These are phyloP conservation scores for Xerocomus brunneocitrinus DNA, from an alignment of 768 basidiomycete species.

Conservation along the genomic window DNA sequence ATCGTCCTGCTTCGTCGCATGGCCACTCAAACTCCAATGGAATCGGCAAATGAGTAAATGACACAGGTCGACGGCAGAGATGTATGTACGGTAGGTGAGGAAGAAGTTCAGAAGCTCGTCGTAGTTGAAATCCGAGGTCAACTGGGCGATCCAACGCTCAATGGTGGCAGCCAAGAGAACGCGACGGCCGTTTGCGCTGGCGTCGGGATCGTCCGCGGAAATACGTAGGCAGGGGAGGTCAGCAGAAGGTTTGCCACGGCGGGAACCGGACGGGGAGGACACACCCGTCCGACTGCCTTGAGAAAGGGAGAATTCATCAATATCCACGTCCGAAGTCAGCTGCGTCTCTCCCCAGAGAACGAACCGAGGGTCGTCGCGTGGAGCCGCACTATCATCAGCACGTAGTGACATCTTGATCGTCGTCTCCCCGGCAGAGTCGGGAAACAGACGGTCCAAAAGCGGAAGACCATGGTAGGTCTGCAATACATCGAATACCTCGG, in stretches of 20 bases:
- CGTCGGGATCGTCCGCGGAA: constrained; percentile 26
- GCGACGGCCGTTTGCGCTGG: constrained; percentile 20
- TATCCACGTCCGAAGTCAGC: constrained; percentile 27
- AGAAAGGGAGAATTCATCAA: constrained; percentile 38
- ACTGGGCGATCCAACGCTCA: constrained; percentile 89
- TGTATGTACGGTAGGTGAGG: constrained; percentile 86
- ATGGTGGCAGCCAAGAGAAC: constrained; percentile 87
- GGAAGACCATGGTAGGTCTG: constrained; percentile 79
- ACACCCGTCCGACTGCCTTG: constrained; percentile 36
- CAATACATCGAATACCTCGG: constrained; percentile 74
- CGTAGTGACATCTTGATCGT: constrained; percentile 71
- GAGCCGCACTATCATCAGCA: constrained; percentile 62
- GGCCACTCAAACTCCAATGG: constrained; percentile 69
- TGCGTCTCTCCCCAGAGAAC: constrained; percentile 80
- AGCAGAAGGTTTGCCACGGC: constrained; percentile 26
- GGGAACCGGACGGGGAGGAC: constrained; percentile 38
- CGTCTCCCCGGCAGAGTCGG: constrained; percentile 53
- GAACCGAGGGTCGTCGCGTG: constrained; percentile 85
- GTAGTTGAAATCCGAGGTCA: constrained; percentile 82
- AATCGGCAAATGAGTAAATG: constrained; percentile 83
- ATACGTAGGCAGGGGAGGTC: constrained; percentile 28
- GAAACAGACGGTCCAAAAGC: constrained; percentile 59
- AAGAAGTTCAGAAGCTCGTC: constrained; percentile 89
- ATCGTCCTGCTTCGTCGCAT: constrained; percentile 49
- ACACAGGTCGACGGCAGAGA: constrained; percentile 73